phyloP scores from a whole-genome alignment of 345 rosid species.

The Leavenworthia alabamica region DNA sequence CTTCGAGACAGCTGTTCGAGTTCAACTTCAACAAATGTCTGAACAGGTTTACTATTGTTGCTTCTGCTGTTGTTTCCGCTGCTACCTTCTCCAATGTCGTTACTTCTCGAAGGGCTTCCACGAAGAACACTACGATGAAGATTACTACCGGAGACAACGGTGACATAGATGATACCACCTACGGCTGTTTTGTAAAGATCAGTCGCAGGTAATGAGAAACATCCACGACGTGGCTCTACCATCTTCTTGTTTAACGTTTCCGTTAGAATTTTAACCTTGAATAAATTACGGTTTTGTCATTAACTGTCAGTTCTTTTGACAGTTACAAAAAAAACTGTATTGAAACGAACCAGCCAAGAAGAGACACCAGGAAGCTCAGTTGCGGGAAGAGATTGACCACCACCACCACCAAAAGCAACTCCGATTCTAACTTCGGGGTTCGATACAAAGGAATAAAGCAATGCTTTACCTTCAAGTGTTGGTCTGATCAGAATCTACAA shows the following conservation, averaged over 20 bases:
- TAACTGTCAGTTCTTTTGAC: neutral
- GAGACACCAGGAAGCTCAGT: constrained; percentile 96
- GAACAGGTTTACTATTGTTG: constrained; percentile 55
- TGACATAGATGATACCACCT: constrained; percentile 70
- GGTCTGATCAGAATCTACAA: constrained; percentile 85
- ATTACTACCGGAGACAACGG: constrained; percentile 64
- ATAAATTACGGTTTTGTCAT: neutral
- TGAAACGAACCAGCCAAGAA: constrained; percentile 80
- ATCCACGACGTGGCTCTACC: constrained; percentile 91
- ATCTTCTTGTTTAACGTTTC: constrained; percentile 81
- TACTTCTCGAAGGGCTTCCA: constrained; percentile 62
- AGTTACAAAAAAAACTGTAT: neutral
- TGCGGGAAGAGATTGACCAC: constrained; percentile 88
- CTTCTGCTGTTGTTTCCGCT: constrained; percentile 28
- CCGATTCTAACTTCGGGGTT: constrained; percentile 82
- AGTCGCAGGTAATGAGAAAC: constrained; percentile 62
- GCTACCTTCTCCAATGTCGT: constrained; percentile 30
- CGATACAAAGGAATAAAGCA: constrained; percentile 76
- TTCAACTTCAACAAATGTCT: constrained; percentile 87
- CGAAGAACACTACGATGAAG: constrained; percentile 46
- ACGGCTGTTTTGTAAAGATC: constrained; percentile 81
- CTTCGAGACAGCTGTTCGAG: constrained; percentile 74
- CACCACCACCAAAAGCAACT: constrained; percentile 96
- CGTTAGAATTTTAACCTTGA: constrained; percentile 67
- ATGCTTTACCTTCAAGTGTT: constrained; percentile 69